phyloP scores from a whole-genome alignment of 495 filamentous ascomycete species.

The Aspergillus mulundensis region DNA sequence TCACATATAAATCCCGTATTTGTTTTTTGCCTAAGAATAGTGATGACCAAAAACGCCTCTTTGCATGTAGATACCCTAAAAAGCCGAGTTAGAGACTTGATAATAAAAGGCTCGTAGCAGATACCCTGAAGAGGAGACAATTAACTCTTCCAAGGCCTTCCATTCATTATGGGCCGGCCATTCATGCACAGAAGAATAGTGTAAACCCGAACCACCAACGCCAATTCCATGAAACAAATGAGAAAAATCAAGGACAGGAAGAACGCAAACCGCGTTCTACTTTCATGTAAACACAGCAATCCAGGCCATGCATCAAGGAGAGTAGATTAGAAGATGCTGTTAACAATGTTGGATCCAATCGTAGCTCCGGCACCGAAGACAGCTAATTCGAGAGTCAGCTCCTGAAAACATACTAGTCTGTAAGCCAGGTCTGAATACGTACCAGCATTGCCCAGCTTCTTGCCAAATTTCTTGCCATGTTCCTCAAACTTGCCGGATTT shows the following conservation, averaged over 20 bases:
- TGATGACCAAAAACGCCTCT: slow-evolving; percentile 3
- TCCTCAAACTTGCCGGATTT: slow-evolving; percentile 47
- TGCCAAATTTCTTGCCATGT: slow-evolving; percentile 55
- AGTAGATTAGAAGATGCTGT: slow-evolving; percentile 71
- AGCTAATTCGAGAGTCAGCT: slow-evolving; percentile 29
- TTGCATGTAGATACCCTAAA: slow-evolving; percentile 5
- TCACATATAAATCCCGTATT: neutral
- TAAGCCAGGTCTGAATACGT: slow-evolving; percentile 12
- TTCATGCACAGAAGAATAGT: slow-evolving; percentile 6
- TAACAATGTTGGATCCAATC: slow-evolving; percentile 86
- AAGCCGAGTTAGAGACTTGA: neutral
- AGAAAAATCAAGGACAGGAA: slow-evolving; percentile 2
- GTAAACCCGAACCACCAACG: slow-evolving; percentile 29
- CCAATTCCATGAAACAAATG: slow-evolving; percentile 22
- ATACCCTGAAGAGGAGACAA: neutral
- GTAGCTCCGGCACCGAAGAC: slow-evolving; percentile 86
- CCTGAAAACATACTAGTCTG: neutral
- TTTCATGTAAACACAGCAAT: neutral
- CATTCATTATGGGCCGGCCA: neutral
- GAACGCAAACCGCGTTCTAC: neutral
- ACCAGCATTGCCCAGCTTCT: slow-evolving; percentile 55
- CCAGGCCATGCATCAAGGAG: slow-evolving; percentile 10
- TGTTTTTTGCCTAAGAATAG: slow-evolving; percentile 9
- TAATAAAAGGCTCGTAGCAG: neutral
- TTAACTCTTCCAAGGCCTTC: slow-evolving; percentile 5